Evolutionary conservation across 129 eudicot species (phyloP).

Genomic region (Artemisia argyi): DNA sequence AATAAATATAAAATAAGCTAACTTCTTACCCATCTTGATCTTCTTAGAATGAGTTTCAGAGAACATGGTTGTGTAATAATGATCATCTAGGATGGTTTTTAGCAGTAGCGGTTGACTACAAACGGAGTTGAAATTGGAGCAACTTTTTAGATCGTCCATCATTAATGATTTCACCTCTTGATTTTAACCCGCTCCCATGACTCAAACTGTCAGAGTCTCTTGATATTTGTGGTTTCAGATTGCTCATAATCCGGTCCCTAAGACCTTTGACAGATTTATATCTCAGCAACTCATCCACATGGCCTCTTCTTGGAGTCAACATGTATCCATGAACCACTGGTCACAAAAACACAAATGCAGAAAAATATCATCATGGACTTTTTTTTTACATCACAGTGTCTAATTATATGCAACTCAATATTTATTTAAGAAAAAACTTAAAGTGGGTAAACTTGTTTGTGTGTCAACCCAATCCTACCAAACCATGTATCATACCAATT

Average conservation of each 20-base stretch:
- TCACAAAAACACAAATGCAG: too few relatives aligned
- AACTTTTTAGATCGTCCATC: slow-evolving; percentile 66
- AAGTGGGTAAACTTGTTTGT: too few relatives aligned
- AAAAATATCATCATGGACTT: too few relatives aligned
- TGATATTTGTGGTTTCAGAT: slow-evolving; percentile 49
- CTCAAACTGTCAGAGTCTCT: slow-evolving; percentile 46
- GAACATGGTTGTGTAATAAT: slow-evolving; percentile 16
- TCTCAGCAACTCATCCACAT: slow-evolving; percentile 59
- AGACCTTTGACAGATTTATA: slow-evolving; percentile 60
- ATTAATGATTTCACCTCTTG: slow-evolving; percentile 48
- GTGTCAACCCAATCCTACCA: too few relatives aligned
- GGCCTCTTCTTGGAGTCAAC: slow-evolving; percentile 33
- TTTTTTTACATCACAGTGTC: too few relatives aligned
- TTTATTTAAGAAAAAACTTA: too few relatives aligned
- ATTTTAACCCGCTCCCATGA: slow-evolving; percentile 58
- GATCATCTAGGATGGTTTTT: slow-evolving; percentile 10
- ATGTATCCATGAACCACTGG: too few relatives aligned
- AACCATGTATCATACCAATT: too few relatives aligned
- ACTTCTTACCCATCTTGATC: slow-evolving; percentile 30
- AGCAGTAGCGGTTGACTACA: slow-evolving; percentile 13
- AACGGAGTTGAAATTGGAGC: slow-evolving; percentile 7
- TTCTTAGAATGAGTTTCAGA: slow-evolving; percentile 21
- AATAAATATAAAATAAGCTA: slow-evolving; percentile 44
- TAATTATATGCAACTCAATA: too few relatives aligned
- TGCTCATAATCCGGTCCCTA: slow-evolving; percentile 57